Evolutionary conservation across 2,329 filamentous ascomycete species (phyloP).

Genomic region (Hymenoscyphus infarciens): DNA sequence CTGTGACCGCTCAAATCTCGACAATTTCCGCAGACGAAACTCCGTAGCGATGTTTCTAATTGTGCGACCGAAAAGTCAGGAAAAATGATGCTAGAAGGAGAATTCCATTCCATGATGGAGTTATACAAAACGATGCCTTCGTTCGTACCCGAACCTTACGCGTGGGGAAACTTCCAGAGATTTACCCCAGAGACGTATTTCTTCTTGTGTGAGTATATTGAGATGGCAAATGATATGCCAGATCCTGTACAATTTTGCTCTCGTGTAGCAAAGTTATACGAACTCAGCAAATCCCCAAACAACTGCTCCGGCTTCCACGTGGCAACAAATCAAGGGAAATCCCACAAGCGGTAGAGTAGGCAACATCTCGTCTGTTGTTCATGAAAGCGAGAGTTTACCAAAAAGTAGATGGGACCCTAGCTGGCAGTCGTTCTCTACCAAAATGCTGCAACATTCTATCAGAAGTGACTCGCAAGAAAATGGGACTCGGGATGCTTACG

Average conservation of each 20-base stretch:
- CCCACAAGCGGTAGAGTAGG: constrained; percentile 16
- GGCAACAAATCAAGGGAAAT: constrained; percentile 27
- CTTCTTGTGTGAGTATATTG: constrained; percentile 29
- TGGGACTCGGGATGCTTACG: constrained; percentile 8
- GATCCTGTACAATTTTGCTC: constrained; percentile 24
- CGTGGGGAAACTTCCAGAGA: constrained; percentile 13
- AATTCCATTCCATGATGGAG: constrained; percentile 11
- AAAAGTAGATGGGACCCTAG: constrained; percentile 33
- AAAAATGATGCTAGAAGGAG: constrained; percentile 11
- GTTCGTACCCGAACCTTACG: constrained; percentile 14
- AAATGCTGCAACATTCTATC: constrained; percentile 12
- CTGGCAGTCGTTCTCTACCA: constrained; percentile 38
- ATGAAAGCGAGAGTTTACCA: background rate
- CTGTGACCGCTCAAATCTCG: constrained; percentile 34
- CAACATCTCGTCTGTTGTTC: background rate
- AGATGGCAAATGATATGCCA: constrained; percentile 24
- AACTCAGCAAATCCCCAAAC: constrained; percentile 24
- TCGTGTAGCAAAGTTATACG: constrained; percentile 28
- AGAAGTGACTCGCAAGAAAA: constrained; percentile 13
- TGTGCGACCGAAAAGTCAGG: constrained; percentile 26
- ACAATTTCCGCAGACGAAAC: constrained; percentile 28
- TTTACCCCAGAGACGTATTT: constrained; percentile 21
- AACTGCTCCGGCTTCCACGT: constrained; percentile 33
- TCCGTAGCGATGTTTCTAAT: constrained; percentile 26
- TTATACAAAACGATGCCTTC: constrained; percentile 9